phyloP scores from a whole-genome alignment of 164 flowering plant species.

The Platanus orientalis region DNA sequence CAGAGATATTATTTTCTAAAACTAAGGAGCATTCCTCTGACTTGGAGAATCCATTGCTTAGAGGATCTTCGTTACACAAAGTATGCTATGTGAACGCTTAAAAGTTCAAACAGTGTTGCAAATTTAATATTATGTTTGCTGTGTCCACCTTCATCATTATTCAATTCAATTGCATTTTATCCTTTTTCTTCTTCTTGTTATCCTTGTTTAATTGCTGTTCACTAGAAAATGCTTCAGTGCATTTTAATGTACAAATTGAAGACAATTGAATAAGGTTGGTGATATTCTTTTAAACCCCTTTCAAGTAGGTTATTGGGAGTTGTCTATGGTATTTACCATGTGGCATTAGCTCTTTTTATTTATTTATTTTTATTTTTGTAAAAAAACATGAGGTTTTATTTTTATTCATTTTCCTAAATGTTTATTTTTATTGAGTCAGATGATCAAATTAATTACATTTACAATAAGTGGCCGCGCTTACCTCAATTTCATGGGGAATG shows the following conservation, averaged over 20 bases:
- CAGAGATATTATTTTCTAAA: conserved; percentile 79
- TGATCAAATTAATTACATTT: conserved; percentile 85
- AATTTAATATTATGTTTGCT: background rate
- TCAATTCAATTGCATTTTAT: background rate
- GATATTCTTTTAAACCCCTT: no score
- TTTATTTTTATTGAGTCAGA: conserved; percentile 35
- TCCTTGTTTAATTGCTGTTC: no score
- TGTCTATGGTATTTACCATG: background rate
- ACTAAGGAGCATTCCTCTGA: conserved; percentile 27
- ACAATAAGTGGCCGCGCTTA: conserved; percentile 82
- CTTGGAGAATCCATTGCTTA: conserved; percentile 34
- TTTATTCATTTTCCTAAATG: background rate
- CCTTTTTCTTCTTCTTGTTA: no score
- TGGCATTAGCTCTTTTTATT: background rate
- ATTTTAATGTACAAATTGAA: no score
- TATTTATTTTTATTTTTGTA: background rate
- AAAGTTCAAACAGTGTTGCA: background rate
- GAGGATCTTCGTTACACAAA: conserved; percentile 79
- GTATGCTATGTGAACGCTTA: conserved; percentile 31
- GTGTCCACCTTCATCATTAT: background rate
- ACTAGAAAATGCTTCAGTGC: no score
- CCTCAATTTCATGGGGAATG: conserved; percentile 98
- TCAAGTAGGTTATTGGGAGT: no score
- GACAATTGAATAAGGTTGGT: no score
- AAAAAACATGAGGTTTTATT: background rate